phyloP scores from a whole-genome alignment of 805 yeast genomes.

The Zygosaccharomyces lentus region DNA sequence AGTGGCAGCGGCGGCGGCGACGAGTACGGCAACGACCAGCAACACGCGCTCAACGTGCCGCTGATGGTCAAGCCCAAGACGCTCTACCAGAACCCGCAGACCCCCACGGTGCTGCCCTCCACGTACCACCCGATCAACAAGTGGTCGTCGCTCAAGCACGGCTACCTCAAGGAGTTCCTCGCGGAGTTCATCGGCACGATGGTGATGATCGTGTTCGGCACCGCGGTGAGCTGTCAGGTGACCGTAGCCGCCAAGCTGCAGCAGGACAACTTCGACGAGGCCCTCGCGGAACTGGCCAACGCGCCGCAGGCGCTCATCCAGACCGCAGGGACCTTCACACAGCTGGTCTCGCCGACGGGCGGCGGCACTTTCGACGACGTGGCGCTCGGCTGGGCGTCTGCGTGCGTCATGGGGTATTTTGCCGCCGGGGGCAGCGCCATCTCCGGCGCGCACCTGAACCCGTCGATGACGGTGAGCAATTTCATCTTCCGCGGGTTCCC shows the following conservation, averaged over 20 bases:
- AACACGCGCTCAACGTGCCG: slow-evolving; percentile 21
- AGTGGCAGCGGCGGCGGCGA: too few species aligned
- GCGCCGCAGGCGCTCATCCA: slow-evolving; percentile 8
- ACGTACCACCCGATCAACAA: slow-evolving; percentile 36
- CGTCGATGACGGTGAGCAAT: slow-evolving; percentile 46
- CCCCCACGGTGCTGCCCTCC: slow-evolving; percentile 37
- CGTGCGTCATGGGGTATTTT: slow-evolving; percentile 48
- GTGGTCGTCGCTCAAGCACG: slow-evolving; percentile 36
- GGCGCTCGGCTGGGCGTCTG: slow-evolving; percentile 52
- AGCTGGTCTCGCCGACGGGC: slow-evolving; percentile 22
- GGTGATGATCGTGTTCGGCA: slow-evolving; percentile 44
- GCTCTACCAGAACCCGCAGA: slow-evolving; percentile 37
- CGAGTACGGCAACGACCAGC: slow-evolving; percentile 3
- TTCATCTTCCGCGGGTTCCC: slow-evolving; percentile 51
- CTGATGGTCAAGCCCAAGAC: slow-evolving; percentile 37
- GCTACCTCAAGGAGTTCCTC: slow-evolving; percentile 41
- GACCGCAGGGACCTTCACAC: slow-evolving; percentile 14
- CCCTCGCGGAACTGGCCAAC: slow-evolving; percentile 6
- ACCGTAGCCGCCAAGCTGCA: slow-evolving; percentile 33
- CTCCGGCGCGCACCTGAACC: slow-evolving; percentile 57
- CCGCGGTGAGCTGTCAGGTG: slow-evolving; percentile 46
- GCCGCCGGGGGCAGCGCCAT: slow-evolving; percentile 48
- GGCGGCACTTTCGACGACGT: slow-evolving; percentile 43
- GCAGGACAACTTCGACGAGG: slow-evolving; percentile 15
- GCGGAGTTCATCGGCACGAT: slow-evolving; percentile 53